Evolutionary conservation across 2,329 filamentous ascomycete species (phyloP).

Genomic region (Stachybotrys chlorohalonatus): DNA sequence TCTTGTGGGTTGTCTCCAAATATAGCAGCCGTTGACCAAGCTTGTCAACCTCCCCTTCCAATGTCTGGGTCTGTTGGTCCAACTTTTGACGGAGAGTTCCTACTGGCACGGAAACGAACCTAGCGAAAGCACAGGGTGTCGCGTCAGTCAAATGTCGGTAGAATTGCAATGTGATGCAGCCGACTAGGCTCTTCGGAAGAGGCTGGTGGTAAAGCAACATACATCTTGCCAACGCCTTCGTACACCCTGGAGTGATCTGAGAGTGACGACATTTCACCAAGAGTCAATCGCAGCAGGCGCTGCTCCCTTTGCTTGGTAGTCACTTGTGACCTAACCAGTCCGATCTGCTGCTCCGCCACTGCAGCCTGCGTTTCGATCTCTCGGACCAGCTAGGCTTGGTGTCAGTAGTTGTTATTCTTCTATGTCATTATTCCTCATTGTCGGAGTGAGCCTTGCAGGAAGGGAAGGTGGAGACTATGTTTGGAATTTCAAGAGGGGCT

Average conservation of each 20-base stretch:
- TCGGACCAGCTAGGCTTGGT: constrained; percentile 59
- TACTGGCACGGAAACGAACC: constrained; percentile 79
- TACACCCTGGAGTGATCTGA: constrained; percentile 74
- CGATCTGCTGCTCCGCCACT: constrained; percentile 85
- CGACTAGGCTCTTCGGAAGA: not conserved
- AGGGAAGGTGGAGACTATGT: not conserved
- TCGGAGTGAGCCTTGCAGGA: not conserved
- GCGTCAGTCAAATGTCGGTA: too few relatives aligned
- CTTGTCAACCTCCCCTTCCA: constrained; percentile 70
- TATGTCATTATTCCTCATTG: not conserved
- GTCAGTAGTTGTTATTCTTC: constrained; percentile 4
- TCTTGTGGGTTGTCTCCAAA: constrained; percentile 90
- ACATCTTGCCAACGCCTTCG: constrained; percentile 98
- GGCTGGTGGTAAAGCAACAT: constrained; percentile 22
- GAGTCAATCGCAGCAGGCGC: constrained; percentile 79
- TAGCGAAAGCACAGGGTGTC: constrained; percentile 24
- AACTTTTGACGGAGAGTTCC: constrained; percentile 68
- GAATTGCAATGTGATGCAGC: not conserved
- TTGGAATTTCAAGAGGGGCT: not conserved
- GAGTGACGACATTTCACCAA: constrained; percentile 70
- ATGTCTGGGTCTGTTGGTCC: constrained; percentile 60
- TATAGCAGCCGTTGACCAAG: constrained; percentile 87
- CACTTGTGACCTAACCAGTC: constrained; percentile 76
- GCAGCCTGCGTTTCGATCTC: constrained; percentile 90
- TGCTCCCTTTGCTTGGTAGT: constrained; percentile 78